phyloP scores from a whole-genome alignment of 2,329 filamentous ascomycete species.

The Ceratocystis cubensis region DNA sequence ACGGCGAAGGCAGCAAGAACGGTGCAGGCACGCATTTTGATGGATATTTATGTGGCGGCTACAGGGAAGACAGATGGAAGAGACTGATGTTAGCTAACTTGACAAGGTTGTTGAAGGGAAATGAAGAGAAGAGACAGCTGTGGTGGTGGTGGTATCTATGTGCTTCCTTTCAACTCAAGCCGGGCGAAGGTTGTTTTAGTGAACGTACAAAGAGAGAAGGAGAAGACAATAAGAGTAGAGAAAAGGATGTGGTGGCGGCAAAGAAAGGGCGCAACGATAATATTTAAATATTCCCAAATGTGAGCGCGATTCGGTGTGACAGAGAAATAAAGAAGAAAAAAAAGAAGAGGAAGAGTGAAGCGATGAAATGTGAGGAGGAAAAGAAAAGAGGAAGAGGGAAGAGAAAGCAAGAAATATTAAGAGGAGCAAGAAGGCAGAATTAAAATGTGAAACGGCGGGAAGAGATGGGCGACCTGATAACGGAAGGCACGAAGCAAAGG shows the following conservation, averaged over 20 bases:
- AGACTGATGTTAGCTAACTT: background rate
- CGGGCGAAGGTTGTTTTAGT: too few species aligned
- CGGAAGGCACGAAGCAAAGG: conserved; percentile 14
- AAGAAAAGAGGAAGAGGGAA: conserved; percentile 1
- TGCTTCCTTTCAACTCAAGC: too few species aligned
- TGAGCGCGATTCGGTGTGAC: background rate
- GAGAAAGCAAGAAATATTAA: background rate
- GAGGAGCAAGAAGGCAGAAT: conserved; percentile 10
- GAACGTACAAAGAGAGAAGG: background rate
- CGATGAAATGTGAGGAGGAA: background rate
- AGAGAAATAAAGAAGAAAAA: background rate
- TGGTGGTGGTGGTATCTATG: too few species aligned
- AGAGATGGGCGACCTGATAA: conserved; percentile 11
- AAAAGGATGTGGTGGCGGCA: background rate
- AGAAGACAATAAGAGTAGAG: background rate
- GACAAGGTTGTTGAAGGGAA: too few species aligned
- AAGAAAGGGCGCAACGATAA: background rate
- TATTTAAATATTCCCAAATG: background rate
- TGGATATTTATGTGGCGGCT: background rate
- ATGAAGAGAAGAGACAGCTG: too few species aligned
- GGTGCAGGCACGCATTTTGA: conserved; percentile 20
- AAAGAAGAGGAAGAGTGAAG: background rate
- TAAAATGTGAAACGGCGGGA: conserved; percentile 15
- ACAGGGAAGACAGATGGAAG: background rate
- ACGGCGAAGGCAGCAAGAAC: conserved; percentile 18